A percentile compares a stretch with the other conserved stretches of the same genome.
phyloP scores from a whole-genome alignment of 2,329 filamentous ascomycete genomes.

The Emergomyces pasteurianus region DNA sequence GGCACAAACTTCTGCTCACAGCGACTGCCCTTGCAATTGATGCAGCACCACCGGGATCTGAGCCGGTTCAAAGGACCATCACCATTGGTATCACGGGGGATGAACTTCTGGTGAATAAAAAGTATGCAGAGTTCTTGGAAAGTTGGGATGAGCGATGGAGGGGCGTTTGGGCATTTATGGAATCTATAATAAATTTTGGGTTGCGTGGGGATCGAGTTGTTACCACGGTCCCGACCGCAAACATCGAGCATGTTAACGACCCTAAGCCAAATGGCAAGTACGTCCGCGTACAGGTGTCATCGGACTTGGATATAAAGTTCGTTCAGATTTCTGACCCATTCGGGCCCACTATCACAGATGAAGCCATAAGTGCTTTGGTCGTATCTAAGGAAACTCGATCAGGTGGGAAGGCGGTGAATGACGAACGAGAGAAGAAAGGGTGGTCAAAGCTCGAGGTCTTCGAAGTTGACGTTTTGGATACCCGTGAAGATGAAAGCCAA shows the following conservation, averaged over 20 bases:
- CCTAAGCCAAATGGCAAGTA: constrained; percentile 30
- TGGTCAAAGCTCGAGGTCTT: constrained; percentile 69
- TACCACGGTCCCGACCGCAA: constrained; percentile 20
- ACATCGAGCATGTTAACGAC: constrained; percentile 20
- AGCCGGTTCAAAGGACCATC: constrained; percentile 37
- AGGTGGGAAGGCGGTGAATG: constrained; percentile 76
- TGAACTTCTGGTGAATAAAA: constrained; percentile 76
- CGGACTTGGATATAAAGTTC: constrained; percentile 58
- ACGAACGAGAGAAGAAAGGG: constrained; percentile 61
- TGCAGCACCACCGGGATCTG: constrained; percentile 29
- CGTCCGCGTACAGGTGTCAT: constrained; percentile 39
- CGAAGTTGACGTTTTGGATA: constrained; percentile 79
- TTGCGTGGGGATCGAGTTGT: constrained; percentile 19
- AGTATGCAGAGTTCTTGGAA: constrained; percentile 69
- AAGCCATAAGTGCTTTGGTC: constrained; percentile 66
- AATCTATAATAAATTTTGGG: constrained; percentile 47
- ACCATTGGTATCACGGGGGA: constrained; percentile 85
- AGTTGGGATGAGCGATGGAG: constrained; percentile 64
- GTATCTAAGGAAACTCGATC: constrained; percentile 79
- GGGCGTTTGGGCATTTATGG: constrained; percentile 59
- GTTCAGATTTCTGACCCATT: constrained; percentile 79
- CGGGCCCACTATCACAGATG: constrained; percentile 78
- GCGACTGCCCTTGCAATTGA: constrained; percentile 64
- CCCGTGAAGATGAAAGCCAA: constrained; percentile 41
- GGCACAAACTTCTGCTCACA: constrained; percentile 93